These are phyloP conservation scores for Candida oleophila DNA, from an alignment of 805 yeast genomes.

Conservation along the genomic window DNA sequence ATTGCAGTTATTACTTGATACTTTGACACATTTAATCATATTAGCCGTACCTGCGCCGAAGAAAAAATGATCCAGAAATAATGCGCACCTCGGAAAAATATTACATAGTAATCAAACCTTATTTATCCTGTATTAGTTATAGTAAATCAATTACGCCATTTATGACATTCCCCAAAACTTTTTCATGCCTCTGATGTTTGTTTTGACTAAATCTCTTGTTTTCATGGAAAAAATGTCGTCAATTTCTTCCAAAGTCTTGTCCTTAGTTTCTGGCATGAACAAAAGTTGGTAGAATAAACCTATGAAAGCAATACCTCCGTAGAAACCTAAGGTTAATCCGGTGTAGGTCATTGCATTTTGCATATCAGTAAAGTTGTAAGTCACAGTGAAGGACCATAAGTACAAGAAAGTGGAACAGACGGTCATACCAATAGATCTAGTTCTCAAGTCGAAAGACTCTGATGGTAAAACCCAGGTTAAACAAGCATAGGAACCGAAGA, in stretches of 20 bases:
- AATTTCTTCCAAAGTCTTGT: conserved; percentile 68
- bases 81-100: no score
- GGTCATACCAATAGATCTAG: conserved; percentile 67
- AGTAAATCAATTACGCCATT: neutral
- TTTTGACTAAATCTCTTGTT: conserved; percentile 35
- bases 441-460: conserved; percentile 57
- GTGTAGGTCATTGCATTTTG: conserved; percentile 55
- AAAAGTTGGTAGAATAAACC: conserved; percentile 53
- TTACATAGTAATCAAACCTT: no score
- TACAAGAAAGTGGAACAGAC: conserved; percentile 54
- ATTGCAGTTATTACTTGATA: no score
- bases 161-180: conserved; percentile 12
- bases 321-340: conserved; percentile 64
- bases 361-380: conserved; percentile 63
- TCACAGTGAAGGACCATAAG: conserved; percentile 62
- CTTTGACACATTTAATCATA: no score
- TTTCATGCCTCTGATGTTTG: conserved; percentile 32
- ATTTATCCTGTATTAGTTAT: no score
- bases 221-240: conserved; percentile 59
- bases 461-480: conserved; percentile 71
- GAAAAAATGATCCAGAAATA: no score
- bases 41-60: no score
- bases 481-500: conserved; percentile 66
- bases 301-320: conserved; percentile 62
- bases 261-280: conserved; percentile 73